Evolutionary conservation across 2,329 filamentous ascomycete genomes (phyloP).

Genomic region (Chlorencoelia australis): DNA sequence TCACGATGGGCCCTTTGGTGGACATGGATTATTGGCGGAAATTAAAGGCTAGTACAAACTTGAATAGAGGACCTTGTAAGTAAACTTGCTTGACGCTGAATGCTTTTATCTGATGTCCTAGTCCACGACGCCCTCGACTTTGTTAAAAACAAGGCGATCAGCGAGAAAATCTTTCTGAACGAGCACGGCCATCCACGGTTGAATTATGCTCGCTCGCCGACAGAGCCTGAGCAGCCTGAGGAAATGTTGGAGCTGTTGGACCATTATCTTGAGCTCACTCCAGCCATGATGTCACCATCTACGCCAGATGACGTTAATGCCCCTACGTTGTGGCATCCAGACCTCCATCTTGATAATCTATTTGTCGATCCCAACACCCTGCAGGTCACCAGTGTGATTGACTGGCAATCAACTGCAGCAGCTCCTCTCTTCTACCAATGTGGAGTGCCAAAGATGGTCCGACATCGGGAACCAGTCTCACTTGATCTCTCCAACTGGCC

Average conservation of each 20-base stretch:
- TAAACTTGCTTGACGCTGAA: not conserved
- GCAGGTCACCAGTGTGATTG: slow-evolving; percentile 11
- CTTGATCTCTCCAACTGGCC: slow-evolving; percentile 1
- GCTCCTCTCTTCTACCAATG: slow-evolving; percentile 10
- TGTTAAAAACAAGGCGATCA: slow-evolving; percentile 10
- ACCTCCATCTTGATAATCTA: slow-evolving; percentile 19
- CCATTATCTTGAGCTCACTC: slow-evolving; percentile 12
- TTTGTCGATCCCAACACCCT: slow-evolving; percentile 16
- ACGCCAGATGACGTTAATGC: slow-evolving; percentile 4
- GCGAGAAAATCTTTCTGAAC: slow-evolving; percentile 13
- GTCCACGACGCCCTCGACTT: slow-evolving; percentile 5
- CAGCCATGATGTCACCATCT: slow-evolving; percentile 11
- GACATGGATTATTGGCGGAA: slow-evolving; percentile 6
- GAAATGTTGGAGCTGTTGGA: slow-evolving; percentile 12
- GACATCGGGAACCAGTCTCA: slow-evolving; percentile 5
- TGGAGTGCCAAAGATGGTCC: slow-evolving; percentile 9
- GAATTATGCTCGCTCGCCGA: slow-evolving; percentile 11
- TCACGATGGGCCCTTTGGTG: slow-evolving; percentile 7
- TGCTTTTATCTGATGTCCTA: slow-evolving; percentile 2
- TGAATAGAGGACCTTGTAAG: slow-evolving; percentile 11
- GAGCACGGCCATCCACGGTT: slow-evolving; percentile 9
- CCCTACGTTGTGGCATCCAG: slow-evolving; percentile 16
- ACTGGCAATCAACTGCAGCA: slow-evolving; percentile 12
- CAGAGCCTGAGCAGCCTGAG: slow-evolving; percentile 12
- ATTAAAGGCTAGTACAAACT: slow-evolving; percentile 6